Percentiles rank a stretch among this genome's conserved stretches.
These are phyloP conservation scores for Yamadazyma kanchanaburiensis DNA, from an alignment of 1,139 yeast species.

Conservation along the genomic window DNA sequence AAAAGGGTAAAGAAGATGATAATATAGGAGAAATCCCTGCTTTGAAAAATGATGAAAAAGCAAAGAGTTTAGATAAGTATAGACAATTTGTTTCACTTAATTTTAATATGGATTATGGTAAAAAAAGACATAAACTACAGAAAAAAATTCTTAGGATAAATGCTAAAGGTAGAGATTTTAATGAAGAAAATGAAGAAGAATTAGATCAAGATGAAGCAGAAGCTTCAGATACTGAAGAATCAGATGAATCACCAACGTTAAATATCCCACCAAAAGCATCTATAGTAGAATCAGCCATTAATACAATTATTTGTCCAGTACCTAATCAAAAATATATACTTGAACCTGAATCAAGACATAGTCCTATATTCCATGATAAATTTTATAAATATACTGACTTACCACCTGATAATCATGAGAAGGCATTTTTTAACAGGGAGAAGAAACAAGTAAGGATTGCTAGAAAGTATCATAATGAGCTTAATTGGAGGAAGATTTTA, in stretches of 20 bases:
- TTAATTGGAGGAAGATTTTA: slow-evolving; percentile 89
- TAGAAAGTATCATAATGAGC: slow-evolving; percentile 69
- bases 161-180: slow-evolving; percentile 20
- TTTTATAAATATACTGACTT: slow-evolving; percentile 62
- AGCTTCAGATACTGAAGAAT: slow-evolving; percentile 8
- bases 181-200: slow-evolving; percentile 7
- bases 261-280: slow-evolving; percentile 45
- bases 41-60: slow-evolving; percentile 5
- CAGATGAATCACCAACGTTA: slow-evolving; percentile 11
- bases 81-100: slow-evolving; percentile 19
- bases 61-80: slow-evolving; percentile 11
- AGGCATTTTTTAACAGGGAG: slow-evolving; percentile 21
- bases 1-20: slow-evolving; percentile 9
- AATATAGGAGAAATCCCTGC: slow-evolving; percentile 13
- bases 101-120: slow-evolving; percentile 12
- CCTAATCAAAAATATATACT: slow-evolving; percentile 33
- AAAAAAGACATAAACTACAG: slow-evolving; percentile 18
- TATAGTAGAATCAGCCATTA: slow-evolving; percentile 42
- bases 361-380: slow-evolving; percentile 76
- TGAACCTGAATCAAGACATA: slow-evolving; percentile 43
- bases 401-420: slow-evolving; percentile 35
- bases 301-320: slow-evolving; percentile 40
- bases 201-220: slow-evolving; percentile 15
- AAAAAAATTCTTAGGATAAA: slow-evolving; percentile 22
- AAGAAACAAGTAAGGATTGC: slow-evolving; percentile 77